Evolutionary conservation across 495 filamentous ascomycete species (phyloP), one percentile per base, ranked within the genome.

Genomic region (Pyrenopolyporus hunteri): DNA sequence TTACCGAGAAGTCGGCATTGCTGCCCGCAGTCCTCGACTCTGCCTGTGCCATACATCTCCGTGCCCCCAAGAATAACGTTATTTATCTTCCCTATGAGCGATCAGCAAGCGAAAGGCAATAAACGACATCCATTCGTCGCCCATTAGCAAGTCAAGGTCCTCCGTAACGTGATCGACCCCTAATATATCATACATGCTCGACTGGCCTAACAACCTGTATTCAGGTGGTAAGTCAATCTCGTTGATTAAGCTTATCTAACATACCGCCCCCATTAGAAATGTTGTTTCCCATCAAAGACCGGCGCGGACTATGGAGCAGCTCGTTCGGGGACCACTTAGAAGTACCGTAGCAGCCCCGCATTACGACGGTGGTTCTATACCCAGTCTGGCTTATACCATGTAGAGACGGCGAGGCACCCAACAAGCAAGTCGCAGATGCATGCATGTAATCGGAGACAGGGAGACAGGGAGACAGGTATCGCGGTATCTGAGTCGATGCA

Each of bases 1-100:
- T 51, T 65, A 65, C 62, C 62, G 62, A 59, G 25, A 10, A 22
- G 13, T 66, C 63, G 63, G 63, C 63, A 66, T 52, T 66, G 42
- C 11, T 17, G 36, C 50, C 35, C 45, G 45, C 39, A 33, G 35
- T 54, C 59, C 42, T 16, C 22, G 49, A 29, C 36, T 31, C 17
- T n/a, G 2, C 25, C 39, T 13, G 13, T 50, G 46, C 50, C 33
- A 42, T 44, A 19, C 23, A 22, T 35, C 43, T 19, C 25, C 50
- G 7, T 26, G 42, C 4, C 26, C 26, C 4, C 26, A 29, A 29
- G 42, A 8, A 45, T 45, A 45, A 45, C 37, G 37, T 42, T 57
- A 46, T 46, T 26, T 22, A 14, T 50, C 39, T 58, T 48, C 37
- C 25, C 39, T 44, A 10, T 40, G 22, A 50, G 26, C 20, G 40